Evolutionary conservation across 1,284 basidiomycete genomes (phyloP).

Genomic region (Wolfiporia cocos): DNA sequence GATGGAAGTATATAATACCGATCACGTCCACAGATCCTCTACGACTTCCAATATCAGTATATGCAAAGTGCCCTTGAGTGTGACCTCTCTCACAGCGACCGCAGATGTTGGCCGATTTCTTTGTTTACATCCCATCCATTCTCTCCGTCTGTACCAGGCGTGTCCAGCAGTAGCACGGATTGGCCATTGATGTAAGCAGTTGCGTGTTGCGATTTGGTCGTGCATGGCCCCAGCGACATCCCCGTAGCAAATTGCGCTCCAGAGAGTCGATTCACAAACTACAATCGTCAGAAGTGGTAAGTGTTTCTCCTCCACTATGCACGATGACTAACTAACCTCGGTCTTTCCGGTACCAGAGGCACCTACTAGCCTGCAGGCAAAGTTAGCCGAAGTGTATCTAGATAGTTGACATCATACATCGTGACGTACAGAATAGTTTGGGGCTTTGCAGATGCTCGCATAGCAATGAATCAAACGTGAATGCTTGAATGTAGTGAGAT

Average conservation of each 20-base stretch:
- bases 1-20: constrained; percentile 14
- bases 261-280: constrained; percentile 1
- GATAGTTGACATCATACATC: too few relatives aligned
- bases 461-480: too few relatives aligned
- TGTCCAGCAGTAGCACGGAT: background rate
- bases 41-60: too few relatives aligned
- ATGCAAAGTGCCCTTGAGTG: too few relatives aligned
- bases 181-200: background rate
- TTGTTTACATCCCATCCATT: background rate
- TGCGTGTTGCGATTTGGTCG: background rate
- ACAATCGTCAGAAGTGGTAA: background rate
- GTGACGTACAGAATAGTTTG: too few relatives aligned
- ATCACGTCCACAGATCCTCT: background rate
- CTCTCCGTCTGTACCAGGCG: constrained; percentile 1
- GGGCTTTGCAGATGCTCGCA: too few relatives aligned
- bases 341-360: constrained; percentile 5
- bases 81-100: background rate
- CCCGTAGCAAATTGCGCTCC: background rate
- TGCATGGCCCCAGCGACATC: background rate
- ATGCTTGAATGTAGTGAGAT: too few relatives aligned
- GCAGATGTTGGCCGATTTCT: background rate
- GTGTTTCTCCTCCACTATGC: too few relatives aligned
- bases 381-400: too few relatives aligned
- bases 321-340: background rate
- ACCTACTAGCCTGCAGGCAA: constrained; percentile 3